Evolutionary conservation across 2,329 filamentous ascomycete species (phyloP).

Genomic region (Fusarium pseudonygamai): DNA sequence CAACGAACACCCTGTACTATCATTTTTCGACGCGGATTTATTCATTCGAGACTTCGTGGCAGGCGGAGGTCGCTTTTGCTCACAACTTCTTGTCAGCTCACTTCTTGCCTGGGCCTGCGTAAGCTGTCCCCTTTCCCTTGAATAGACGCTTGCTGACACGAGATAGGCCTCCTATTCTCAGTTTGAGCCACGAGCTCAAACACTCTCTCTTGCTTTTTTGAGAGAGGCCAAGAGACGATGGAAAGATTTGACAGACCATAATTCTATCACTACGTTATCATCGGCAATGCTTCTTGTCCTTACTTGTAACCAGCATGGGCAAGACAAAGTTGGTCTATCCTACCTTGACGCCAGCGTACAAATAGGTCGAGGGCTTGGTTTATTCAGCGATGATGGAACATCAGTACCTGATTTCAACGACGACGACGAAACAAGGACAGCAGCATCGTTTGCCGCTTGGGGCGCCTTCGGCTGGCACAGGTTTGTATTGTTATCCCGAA

Average conservation of each 20-base stretch:
- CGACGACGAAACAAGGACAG: neutral
- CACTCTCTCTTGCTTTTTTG: neutral
- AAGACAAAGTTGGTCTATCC: neutral
- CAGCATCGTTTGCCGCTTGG: slow-evolving; percentile 14
- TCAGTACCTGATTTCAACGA: neutral
- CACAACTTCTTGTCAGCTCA: slow-evolving; percentile 5
- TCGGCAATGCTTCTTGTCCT: slow-evolving; percentile 7
- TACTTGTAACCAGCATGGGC: slow-evolving; percentile 5
- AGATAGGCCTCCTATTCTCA: slow-evolving; percentile 9
- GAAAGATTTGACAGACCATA: neutral
- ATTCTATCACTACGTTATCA: neutral
- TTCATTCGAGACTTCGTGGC: neutral
- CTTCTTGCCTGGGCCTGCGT: slow-evolving; percentile 22
- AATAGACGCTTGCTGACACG: accelerated
- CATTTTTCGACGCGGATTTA: slow-evolving; percentile 10
- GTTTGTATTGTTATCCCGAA: neutral
- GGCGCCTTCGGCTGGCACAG: slow-evolving; percentile 15
- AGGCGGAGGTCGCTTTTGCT: neutral
- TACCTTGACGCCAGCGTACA: slow-evolving; percentile 11
- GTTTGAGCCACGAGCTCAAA: neutral
- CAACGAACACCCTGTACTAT: slow-evolving; percentile 12
- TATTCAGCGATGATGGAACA: neutral
- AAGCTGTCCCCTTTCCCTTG: neutral
- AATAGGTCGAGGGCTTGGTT: neutral
- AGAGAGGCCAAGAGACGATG: slow-evolving; percentile 1